Base-by-base conservation (phyloP, 169 alveolate species). In the Eimeria necatrix region DNA sequence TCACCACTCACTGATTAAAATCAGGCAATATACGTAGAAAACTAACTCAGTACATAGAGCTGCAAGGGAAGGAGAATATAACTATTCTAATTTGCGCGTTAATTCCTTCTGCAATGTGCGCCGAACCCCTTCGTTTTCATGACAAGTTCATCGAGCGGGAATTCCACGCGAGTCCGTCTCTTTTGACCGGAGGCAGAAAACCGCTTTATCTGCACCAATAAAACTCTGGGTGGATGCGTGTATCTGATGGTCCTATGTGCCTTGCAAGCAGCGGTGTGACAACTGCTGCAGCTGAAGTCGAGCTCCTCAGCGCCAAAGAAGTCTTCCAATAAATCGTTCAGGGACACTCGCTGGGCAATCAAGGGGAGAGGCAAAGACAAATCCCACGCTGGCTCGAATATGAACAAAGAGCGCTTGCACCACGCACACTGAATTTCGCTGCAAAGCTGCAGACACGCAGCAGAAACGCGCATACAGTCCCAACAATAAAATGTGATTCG, bases 371-470 rank as follows among this genome's bases (percentile, higher is more conserved):
- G 92, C 51, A 85, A 26, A 60, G 92, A 85, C 64, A 85, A 53
- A 60, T 85, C 92, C 92, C 92, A 85, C 73, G 92, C 92, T 24
- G 92, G 92, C 49, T 85, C 92, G 60, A 32, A 85, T 41, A 85
- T 60, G 41, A 60, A 85, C 76, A 85, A 60, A 60, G 92, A 85
- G 5, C 70, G 80, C 56, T 78, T 56, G 12, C 92, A 85, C 26
- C 73, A 52, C 56, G 81, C 80, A 60, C 92, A 85, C 16, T 60
- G 92, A n/a, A 85, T 85, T 46, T 85, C 92, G 80, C 92, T 85
- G 92, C 92, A 85, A 4, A 85, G 80, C 92, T 85, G 92, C 41
- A 60, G 22, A 61, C 76, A 85, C 6, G 74, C 52, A 60, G 41
- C 3, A 53, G 22, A 53, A 53, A 81, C 41, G 41, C 41, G 24